A percentile compares a stretch with the other conserved stretches of the same genome.
Evolutionary conservation across 176 grass and related monocot genomes (phyloP).

Genomic region (Triticum monococcum): DNA sequence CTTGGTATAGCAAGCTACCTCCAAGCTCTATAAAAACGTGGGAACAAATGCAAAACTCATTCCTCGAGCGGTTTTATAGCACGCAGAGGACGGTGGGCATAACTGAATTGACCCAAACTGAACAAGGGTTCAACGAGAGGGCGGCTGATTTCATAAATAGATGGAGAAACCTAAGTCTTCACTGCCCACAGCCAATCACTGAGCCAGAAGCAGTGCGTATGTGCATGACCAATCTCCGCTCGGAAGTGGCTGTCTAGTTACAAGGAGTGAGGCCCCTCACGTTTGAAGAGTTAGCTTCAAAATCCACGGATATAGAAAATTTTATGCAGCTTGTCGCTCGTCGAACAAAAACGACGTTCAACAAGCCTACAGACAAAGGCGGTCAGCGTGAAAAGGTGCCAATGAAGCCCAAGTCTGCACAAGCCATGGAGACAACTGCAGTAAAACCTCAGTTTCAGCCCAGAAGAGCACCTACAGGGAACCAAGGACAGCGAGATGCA

Average conservation of each 20-base stretch:
- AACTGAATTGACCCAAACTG: too few relatives aligned
- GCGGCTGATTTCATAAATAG: too few relatives aligned
- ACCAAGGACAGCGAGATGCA: accelerated
- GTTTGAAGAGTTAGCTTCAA: too few relatives aligned
- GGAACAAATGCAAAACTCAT: too few relatives aligned
- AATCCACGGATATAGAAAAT: not conserved
- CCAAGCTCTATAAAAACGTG: too few relatives aligned
- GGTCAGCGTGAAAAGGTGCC: not conserved
- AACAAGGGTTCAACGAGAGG: too few relatives aligned
- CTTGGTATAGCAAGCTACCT: too few relatives aligned
- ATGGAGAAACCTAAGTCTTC: too few relatives aligned
- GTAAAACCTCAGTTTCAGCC: not conserved
- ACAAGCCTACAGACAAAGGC: not conserved
- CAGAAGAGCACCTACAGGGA: accelerated
- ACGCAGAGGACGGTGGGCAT: too few relatives aligned
- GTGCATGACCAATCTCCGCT: not conserved
- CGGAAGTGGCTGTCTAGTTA: not conserved
- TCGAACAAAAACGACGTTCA: not conserved
- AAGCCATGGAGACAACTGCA: not conserved
- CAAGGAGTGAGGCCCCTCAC: not conserved
- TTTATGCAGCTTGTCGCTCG: not conserved
- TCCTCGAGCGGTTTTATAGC: too few relatives aligned
- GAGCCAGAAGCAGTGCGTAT: not conserved
- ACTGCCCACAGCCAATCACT: not conserved
- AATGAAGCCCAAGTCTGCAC: not conserved